Percentiles rank a stretch among this genome's conserved stretches.
These are phyloP conservation scores for Mortierella alpina DNA, from an alignment of 192 early-diverging fungal species.

Conservation along the genomic window DNA sequence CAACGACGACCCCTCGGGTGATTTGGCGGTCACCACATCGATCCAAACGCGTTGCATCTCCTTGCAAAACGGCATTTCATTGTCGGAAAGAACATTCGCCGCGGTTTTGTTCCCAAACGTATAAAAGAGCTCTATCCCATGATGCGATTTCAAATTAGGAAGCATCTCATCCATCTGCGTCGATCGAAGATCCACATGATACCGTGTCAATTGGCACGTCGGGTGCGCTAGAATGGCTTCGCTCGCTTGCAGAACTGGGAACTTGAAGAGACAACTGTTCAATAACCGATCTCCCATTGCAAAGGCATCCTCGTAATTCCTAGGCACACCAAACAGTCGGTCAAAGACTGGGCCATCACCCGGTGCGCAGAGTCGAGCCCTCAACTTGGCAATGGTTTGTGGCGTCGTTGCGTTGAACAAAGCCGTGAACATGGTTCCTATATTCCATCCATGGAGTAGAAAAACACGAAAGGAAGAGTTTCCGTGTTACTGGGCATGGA, in stretches of 20 bases:
- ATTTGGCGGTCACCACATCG: conserved; percentile 3
- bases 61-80: not conserved
- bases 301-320: not conserved
- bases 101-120: not conserved
- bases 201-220: conserved; percentile 12
- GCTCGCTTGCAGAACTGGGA: not conserved
- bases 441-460: no score
- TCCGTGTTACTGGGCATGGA: not conserved
- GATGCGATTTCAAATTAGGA: not conserved
- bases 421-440: conserved; percentile 1
- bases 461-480: not conserved
- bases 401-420: not conserved
- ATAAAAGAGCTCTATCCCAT: conserved; percentile 5
- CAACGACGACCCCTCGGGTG: conserved; percentile 8
- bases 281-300: not conserved
- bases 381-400: not conserved
- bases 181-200: not conserved
- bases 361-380: not conserved
- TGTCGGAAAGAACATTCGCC: not conserved
- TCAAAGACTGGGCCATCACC: conserved; percentile 1
- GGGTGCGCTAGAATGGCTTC: conserved; percentile 6
- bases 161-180: not conserved
- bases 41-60: conserved; percentile 7
- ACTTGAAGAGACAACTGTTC: not conserved
- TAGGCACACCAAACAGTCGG: not conserved